phyloP scores from a whole-genome alignment of 345 rosid genomes.

The Eucalyptus regnans region DNA sequence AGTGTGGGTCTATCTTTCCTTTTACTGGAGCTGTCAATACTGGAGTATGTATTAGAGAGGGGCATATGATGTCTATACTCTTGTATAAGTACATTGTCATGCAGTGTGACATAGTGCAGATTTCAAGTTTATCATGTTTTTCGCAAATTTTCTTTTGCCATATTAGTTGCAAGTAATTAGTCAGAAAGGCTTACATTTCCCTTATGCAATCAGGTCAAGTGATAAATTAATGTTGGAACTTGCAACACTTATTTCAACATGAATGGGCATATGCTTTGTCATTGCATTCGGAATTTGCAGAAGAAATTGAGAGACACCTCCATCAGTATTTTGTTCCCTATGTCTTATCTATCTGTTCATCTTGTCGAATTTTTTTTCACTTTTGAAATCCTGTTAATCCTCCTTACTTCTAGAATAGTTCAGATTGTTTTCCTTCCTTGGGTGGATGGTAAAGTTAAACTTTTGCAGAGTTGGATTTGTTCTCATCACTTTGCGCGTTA shows the following conservation, averaged over 20 bases:
- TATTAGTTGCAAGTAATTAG: neutral
- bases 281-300: neutral
- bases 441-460: neutral
- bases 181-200: neutral
- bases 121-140: neutral
- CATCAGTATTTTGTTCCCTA: neutral
- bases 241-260: neutral
- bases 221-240: neutral
- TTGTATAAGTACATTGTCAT: neutral
- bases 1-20: neutral
- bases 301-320: neutral
- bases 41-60: neutral
- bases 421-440: neutral
- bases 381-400: neutral
- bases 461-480: neutral
- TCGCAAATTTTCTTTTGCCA: neutral
- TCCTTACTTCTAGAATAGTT: neutral
- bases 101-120: neutral
- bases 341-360: neutral
- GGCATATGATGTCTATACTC: neutral
- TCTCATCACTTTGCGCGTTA: neutral
- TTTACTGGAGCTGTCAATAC: neutral
- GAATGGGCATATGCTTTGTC: neutral
- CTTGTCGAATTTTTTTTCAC: neutral
- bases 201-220: neutral